Base-by-base conservation (phyloP, 78 protist species). In the Pelomyxa schiedti region DNA sequence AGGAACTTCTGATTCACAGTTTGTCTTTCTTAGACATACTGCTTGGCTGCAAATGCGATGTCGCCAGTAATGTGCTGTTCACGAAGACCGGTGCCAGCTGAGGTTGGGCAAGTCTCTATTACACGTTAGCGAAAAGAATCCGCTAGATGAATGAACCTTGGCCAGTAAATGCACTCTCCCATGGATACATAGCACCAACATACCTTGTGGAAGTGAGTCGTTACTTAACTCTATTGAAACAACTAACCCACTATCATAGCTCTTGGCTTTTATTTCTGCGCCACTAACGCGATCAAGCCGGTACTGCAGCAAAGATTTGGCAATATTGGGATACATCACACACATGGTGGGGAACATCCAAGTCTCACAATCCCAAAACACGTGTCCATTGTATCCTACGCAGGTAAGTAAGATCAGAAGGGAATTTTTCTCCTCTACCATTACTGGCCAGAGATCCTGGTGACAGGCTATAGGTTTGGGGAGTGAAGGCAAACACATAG, bases 31-130 rank as follows among this genome's bases (percentile, higher is more conserved):
- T 81, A 81, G 28, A 30, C 74, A 32, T 81, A 75, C 41, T 81
- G 86, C 67, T 74, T 63, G 26, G 69, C 37, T 30, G 86, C 79
- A 32, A 75, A 75, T 2, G 86, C 64, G 2, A 81, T 81, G 35
- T 81, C 86, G 16, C 80, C 79, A 7, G 86, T 75, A 5, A 81
- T 81, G 39, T 81, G 86, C 58, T 75, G 76, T n/a, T 81, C 86
- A 16, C 73, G 26, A 8, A 66, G 36, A 36, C 86, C 86, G 39
- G 80, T 81, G 24, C 81, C 81, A 1, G 86, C 86, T 8, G 40
- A 3, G 26, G 43, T 29, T n/a, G 86, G 79, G 69, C 86, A 81
- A 0, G 39, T 68, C 40, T 81, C 86, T 5, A 26, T 1, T 1
- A n/a, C n/a, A n/a, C n/a, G n/a, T n/a, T n/a, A n/a, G n/a, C n/a